phyloP scores from a whole-genome alignment of 768 basidiomycete species.

The Termitomyces sp. region DNA sequence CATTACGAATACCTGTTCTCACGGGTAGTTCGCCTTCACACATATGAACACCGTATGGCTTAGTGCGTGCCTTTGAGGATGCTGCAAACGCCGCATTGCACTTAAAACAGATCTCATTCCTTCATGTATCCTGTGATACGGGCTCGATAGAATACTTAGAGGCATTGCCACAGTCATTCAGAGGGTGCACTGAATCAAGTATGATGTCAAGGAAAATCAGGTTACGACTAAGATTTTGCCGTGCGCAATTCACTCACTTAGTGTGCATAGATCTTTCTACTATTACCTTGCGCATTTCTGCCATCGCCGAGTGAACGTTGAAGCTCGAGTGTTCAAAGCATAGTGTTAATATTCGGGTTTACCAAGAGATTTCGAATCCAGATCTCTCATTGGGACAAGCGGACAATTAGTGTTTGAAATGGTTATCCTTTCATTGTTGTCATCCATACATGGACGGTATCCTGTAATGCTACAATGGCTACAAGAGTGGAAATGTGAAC shows the following conservation, averaged over 20 bases:
- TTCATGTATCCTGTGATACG: not conserved
- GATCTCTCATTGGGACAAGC: too few relatives aligned
- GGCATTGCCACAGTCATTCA: not conserved
- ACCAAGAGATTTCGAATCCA: too few relatives aligned
- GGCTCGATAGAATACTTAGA: not conserved
- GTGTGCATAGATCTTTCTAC: not conserved
- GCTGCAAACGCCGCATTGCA: not conserved
- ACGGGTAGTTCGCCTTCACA: not conserved
- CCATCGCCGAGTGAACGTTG: too few relatives aligned
- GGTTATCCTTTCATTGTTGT: not conserved
- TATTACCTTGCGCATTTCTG: too few relatives aligned
- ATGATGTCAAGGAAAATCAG: not conserved
- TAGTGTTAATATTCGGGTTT: too few relatives aligned
- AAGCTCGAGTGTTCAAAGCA: too few relatives aligned
- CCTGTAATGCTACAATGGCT: constrained; percentile 11
- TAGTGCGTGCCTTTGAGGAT: not conserved
- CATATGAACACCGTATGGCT: not conserved
- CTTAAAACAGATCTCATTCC: not conserved
- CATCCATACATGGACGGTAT: not conserved
- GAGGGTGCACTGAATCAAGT: not conserved
- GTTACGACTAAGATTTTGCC: not conserved
- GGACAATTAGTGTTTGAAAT: not conserved
- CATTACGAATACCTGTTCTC: too few relatives aligned
- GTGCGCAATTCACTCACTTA: not conserved
- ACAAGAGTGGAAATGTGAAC: constrained; percentile 1